Evolutionary conservation across 2,329 filamentous ascomycete genomes (phyloP).

Genomic region (Pseudocercospora pini-densiflorae): DNA sequence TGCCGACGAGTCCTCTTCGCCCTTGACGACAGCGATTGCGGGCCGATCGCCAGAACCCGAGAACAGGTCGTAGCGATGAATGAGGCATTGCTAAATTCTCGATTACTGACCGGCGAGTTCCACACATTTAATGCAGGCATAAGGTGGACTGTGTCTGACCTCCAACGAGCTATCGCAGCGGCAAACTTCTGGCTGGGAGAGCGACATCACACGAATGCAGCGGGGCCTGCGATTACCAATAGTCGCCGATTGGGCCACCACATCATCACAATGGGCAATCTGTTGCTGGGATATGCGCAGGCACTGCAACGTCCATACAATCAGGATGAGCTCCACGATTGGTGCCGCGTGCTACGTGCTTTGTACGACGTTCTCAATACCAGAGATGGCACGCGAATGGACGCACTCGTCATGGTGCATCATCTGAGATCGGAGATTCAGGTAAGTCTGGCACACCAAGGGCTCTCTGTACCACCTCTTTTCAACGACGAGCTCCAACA

Average conservation of each 20-base stretch:
- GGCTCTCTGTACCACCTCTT: constrained; percentile 2
- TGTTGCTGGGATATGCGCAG: constrained; percentile 16
- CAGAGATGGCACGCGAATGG: constrained; percentile 9
- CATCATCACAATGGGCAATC: constrained; percentile 23
- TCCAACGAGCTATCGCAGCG: constrained; percentile 18
- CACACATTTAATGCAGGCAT: constrained; percentile 17
- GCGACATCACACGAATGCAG: constrained; percentile 11
- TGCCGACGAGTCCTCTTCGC: constrained; percentile 18
- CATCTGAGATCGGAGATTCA: constrained; percentile 11
- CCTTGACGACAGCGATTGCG: constrained; percentile 13
- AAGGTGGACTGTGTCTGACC: constrained; percentile 6
- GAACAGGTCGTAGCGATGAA: constrained; percentile 10
- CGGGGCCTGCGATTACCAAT: constrained; percentile 17
- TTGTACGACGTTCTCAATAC: constrained; percentile 18
- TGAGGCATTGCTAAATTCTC: constrained; percentile 10
- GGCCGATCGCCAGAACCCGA: constrained; percentile 10
- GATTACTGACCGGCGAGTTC: constrained; percentile 17
- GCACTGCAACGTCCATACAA: constrained; percentile 14
- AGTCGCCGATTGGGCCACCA: constrained; percentile 13
- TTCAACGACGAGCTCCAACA: constrained; percentile 11
- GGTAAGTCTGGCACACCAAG: constrained; percentile 8
- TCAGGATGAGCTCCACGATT: constrained; percentile 9
- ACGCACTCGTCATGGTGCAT: constrained; percentile 14
- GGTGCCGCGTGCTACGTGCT: constrained; percentile 15
- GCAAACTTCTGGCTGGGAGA: constrained; percentile 22